Evolutionary conservation across 345 rosid genomes (phyloP).

Genomic region (Streptanthus diversifolius): DNA sequence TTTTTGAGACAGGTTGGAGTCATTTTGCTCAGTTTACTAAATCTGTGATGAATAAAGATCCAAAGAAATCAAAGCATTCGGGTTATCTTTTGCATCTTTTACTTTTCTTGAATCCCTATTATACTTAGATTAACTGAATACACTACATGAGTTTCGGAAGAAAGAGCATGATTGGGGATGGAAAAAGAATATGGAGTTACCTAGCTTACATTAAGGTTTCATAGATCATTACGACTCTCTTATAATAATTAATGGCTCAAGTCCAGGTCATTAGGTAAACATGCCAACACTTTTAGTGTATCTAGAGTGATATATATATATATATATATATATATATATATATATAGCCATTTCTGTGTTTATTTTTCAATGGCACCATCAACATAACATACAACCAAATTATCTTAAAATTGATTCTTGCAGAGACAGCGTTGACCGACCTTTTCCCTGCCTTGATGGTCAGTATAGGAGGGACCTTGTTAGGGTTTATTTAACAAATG

Average conservation of each 20-base stretch:
- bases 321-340: neutral
- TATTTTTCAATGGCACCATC: neutral
- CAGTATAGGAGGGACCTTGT: slow-evolving; percentile 84
- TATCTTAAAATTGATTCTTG: slow-evolving; percentile 3
- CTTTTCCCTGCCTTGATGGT: slow-evolving; percentile 83
- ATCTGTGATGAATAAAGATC: slow-evolving; percentile 81
- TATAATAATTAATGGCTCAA: slow-evolving; percentile 83
- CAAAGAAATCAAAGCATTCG: slow-evolving; percentile 72
- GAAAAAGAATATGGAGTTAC: slow-evolving; percentile 89
- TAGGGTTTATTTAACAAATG: slow-evolving; percentile 74
- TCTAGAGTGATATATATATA: neutral
- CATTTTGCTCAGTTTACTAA: slow-evolving; percentile 95
- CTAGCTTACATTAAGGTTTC: slow-evolving; percentile 50
- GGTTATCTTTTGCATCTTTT: slow-evolving; percentile 43
- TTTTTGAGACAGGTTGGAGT: slow-evolving; percentile 71
- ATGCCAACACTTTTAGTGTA: neutral
- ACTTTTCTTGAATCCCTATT: neutral
- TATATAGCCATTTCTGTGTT: neutral
- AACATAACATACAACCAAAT: neutral
- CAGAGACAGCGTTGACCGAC: slow-evolving; percentile 85
- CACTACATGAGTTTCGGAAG: slow-evolving; percentile 87
- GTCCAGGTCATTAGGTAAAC: slow-evolving; percentile 86
- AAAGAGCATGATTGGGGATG: slow-evolving; percentile 99
- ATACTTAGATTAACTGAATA: too few species aligned
- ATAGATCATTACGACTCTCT: slow-evolving; percentile 77